Evolutionary conservation across 495 filamentous ascomycete genomes (phyloP), one percentile per base, ranked within the genome.

Genomic region (Tetracladium marchalianum): DNA sequence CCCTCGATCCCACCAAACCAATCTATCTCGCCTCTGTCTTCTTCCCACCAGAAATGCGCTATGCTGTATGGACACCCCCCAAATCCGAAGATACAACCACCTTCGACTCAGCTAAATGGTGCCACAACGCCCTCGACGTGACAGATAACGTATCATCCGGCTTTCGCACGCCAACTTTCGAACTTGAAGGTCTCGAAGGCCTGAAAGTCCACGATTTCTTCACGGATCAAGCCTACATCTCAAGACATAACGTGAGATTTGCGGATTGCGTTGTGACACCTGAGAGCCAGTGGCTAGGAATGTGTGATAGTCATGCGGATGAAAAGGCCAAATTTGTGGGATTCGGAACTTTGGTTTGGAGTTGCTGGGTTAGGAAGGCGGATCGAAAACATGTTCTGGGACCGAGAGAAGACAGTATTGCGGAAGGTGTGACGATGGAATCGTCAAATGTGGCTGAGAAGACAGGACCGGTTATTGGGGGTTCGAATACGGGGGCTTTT

Each of bases 11-110:
- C 4, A 7, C 31, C 11, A 11, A 24, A n/a, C 50, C 54, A 17
- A 54, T 57, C 34, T 54, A 51, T 32, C 47, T 57, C 3, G 54
- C 50, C 39, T 47, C 53, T 0, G 41, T 54, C 38, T 53, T 57
- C 47, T 54, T 43, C 44, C 54, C 54, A 2, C 54, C 54, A 15
- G 31, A 32, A 13, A 53, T 57, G 51, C 53, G 40, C 24, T 47
- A 51, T 35, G 32, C 53, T 0, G 54, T 51, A 36, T 57, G 50
- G 50, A 35, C 51, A 4, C 54, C 54, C 8, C 22, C 22, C 22
- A 27, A 27, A 7, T 27, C 22, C 3, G 3, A 27, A 27, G 22
- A 27, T 27, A 32, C 47, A 7, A 13, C 33, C 11, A n/a, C 34
- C 11, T 39, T 41, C 5, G n/a, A 39, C 12, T 43, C 17, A 4